Evolutionary conservation across 163 green algal genomes (phyloP).

Genomic region (Coccomyxa subellipsoidea): DNA sequence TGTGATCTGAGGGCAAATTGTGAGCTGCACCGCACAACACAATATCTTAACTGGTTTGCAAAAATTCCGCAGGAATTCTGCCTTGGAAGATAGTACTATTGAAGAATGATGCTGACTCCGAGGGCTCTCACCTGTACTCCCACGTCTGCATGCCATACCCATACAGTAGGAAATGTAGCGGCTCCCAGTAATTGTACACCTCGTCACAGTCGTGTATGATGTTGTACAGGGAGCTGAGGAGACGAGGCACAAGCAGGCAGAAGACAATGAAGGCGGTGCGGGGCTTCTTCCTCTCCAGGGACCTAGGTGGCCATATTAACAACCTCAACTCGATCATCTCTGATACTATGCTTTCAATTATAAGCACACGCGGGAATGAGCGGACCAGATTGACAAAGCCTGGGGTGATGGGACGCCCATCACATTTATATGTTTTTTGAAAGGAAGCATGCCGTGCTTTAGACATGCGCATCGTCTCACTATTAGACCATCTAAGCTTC

Average conservation of each 20-base stretch:
- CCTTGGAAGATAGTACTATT: no score
- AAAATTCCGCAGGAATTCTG: no score
- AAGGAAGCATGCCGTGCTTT: no score
- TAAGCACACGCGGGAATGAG: no score
- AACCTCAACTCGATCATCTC: no score
- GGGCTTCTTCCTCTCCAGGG: neutral
- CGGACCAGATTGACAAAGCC: no score
- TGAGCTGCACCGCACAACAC: conserved; percentile 37
- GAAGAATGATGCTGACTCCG: no score
- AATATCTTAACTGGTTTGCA: neutral
- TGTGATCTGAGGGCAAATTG: conserved; percentile 77
- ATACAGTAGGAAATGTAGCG: conserved; percentile 80
- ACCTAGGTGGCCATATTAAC: no score
- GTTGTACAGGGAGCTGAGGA: conserved; percentile 53
- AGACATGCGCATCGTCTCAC: no score
- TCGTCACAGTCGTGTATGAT: conserved; percentile 94
- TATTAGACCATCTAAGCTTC: no score
- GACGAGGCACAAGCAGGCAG: conserved; percentile 27
- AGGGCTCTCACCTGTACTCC: conserved; percentile 57
- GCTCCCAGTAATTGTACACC: conserved; percentile 92
- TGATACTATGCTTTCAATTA: no score
- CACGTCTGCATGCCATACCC: conserved; percentile 80
- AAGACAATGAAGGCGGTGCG: conserved; percentile 5
- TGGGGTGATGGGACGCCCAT: no score
- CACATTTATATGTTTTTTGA: neutral